phyloP scores from a whole-genome alignment of 495 filamentous ascomycete species.

The Aspergillus ellipticus region DNA sequence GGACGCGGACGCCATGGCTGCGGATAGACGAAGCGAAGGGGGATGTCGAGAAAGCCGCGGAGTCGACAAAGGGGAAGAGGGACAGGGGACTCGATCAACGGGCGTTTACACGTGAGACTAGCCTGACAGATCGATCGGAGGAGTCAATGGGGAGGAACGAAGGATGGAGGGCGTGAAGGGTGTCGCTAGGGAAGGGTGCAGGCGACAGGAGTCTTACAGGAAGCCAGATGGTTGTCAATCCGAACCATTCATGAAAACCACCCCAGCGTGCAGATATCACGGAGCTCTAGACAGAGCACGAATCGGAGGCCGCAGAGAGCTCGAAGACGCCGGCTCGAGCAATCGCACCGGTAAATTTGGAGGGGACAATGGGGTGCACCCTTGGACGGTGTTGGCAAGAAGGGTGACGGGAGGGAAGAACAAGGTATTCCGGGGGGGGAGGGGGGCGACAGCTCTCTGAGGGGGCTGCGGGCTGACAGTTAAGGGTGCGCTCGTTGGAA shows the following conservation, averaged over 20 bases:
- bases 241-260: slow-evolving; percentile 21
- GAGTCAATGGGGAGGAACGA: background rate
- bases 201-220: slow-evolving; percentile 12
- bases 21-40: slow-evolving; percentile 7
- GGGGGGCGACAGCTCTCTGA: slow-evolving; percentile 9
- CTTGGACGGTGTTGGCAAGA: slow-evolving; percentile 5
- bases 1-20: slow-evolving; percentile 82
- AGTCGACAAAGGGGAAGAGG: slow-evolving; percentile 24
- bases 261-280: slow-evolving; percentile 6
- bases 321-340: slow-evolving; percentile 1
- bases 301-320: slow-evolving; percentile 4
- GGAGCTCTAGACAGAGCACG: background rate
- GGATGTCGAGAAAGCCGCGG: slow-evolving; percentile 16
- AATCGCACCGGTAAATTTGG: slow-evolving; percentile 8
- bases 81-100: slow-evolving; percentile 25
- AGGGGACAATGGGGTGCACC: slow-evolving; percentile 1
- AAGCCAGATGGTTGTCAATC: slow-evolving; percentile 15
- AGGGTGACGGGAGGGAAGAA: slow-evolving; percentile 7
- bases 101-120: slow-evolving; percentile 30
- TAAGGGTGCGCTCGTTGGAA: slow-evolving; percentile 21
- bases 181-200: background rate
- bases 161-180: background rate
- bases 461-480: slow-evolving; percentile 21
- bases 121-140: slow-evolving; percentile 2
- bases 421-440: slow-evolving; percentile 1